Conservation (phyloP, 768 basidiomycete species). For the Russula lepida region DNA sequence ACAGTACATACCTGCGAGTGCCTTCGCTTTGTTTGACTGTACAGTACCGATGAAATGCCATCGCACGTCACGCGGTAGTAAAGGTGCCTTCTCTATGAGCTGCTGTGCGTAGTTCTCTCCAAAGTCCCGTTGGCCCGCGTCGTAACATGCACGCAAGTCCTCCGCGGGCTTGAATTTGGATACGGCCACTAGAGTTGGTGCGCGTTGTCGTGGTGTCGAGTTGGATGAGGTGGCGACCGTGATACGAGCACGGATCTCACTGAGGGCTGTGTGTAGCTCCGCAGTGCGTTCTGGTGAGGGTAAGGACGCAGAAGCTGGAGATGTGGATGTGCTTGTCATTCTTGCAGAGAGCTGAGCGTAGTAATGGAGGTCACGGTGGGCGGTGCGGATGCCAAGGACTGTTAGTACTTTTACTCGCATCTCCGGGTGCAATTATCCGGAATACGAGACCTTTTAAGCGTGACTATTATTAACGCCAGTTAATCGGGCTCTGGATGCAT, state of each 20-base stretch:
- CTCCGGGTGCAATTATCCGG: background rate
- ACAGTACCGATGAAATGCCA: constrained; percentile 13
- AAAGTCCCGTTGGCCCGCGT: constrained; percentile 79
- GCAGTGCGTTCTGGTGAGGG: constrained; percentile 36
- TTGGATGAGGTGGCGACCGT: constrained; percentile 28
- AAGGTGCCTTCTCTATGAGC: constrained; percentile 69
- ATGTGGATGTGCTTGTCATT: background rate
- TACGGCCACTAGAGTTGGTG: constrained; percentile 67
- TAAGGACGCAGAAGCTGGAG: background rate
- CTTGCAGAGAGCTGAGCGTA: background rate
- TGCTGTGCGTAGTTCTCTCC: constrained; percentile 98
- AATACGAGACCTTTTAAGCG: background rate
- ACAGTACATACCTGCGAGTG: constrained; percentile 7
- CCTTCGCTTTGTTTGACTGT: constrained; percentile 15
- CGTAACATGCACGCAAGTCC: constrained; percentile 78
- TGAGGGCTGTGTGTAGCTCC: constrained; percentile 47
- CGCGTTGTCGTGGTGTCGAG: constrained; percentile 2
- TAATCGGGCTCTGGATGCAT: background rate
- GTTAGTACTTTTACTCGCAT: background rate
- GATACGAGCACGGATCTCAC: constrained; percentile 45
- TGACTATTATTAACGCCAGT: background rate
- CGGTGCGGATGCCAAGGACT: background rate
- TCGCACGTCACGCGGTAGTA: constrained; percentile 39
- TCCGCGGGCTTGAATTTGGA: constrained; percentile 88
- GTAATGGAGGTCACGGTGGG: background rate